Conservation (phyloP, 192 early-diverging fungal species). For the Backusella luteola region DNA sequence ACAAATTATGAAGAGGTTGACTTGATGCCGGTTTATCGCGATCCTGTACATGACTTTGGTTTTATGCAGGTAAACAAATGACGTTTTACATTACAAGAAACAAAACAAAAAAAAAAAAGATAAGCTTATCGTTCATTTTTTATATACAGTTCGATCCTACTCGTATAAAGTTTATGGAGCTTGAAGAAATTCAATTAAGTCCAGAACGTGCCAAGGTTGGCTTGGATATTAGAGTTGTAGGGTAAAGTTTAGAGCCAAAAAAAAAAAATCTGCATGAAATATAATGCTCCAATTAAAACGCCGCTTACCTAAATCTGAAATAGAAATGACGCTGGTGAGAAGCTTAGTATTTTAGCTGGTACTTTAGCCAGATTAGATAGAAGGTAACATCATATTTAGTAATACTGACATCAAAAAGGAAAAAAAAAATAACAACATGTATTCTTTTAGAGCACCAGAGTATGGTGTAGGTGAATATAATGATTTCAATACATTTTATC, state of each 20-base stretch:
- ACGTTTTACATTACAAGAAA: not conserved
- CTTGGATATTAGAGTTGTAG: constrained; percentile 75
- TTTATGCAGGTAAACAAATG: constrained; percentile 47
- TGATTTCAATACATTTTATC: constrained; percentile 83
- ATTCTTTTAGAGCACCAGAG: constrained; percentile 54
- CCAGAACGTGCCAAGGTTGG: constrained; percentile 73
- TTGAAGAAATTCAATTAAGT: constrained; percentile 63
- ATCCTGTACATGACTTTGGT: constrained; percentile 85
- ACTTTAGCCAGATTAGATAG: constrained; percentile 74
- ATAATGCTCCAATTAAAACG: not conserved
- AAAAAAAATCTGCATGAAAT: not conserved
- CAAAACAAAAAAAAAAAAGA: not conserved
- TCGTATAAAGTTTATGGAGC: constrained; percentile 67
- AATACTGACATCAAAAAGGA: not conserved
- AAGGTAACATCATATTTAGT: constrained; percentile 22
- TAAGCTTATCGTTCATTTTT: not conserved
- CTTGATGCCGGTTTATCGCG: constrained; percentile 70
- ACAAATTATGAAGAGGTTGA: constrained; percentile 77
- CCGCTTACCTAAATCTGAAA: not conserved
- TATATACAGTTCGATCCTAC: constrained; percentile 57
- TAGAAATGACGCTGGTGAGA: constrained; percentile 76
- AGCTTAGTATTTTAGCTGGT: constrained; percentile 73
- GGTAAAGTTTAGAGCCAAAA: constrained; percentile 33
- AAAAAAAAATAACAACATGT: not conserved
- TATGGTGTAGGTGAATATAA: constrained; percentile 70